Base-by-base conservation (phyloP, 75 land plant species). In the Chamaecyparis obtusa region DNA sequence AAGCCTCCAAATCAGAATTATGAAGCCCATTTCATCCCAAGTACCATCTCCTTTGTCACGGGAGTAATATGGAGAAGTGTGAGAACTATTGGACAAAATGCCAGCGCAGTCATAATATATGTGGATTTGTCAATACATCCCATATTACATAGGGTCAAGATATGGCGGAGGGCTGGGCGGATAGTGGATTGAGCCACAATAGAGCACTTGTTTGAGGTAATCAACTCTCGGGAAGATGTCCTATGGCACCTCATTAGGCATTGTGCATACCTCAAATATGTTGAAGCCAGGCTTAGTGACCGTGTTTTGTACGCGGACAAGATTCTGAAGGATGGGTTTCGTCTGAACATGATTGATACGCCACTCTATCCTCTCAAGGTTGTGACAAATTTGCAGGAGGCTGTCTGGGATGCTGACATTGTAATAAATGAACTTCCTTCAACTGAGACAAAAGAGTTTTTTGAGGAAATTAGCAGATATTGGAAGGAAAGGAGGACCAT, bases 321-420 rank as follows among this genome's bases (percentile, higher is more conserved):
- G 88, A 90, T 91, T 84, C 55, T 91, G 71, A 71, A 91, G 24
- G 92, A 91, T 75, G 92, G 92, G 2, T 91, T 91, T 77, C 90
- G 92, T 57, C 51, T 91, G 35, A 91, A 91, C 74, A 91, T 91
- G 92, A 77, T 90, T 24, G 92, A 91, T 48, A 91, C 92, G 21
- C 92, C 92, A 3, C 84, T 91, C 7, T 91, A 91, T 43, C 91
- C 92, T 8, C 71, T 91, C 35, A 91, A 91, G 83, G 92, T 91
- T 67, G 92, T 91, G 24, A 91, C 92, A 56, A 91, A 91, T 76
- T 83, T 91, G 67, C 89, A 91, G 85, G 92, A 91, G 85, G 92
- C 92, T 48, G 88, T 91, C 51, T 91, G 92, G 92, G 91, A 91
- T 78, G 92, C 92, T 3, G 92, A 91, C 46, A 86, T 91, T 82